A percentile compares a stretch with the other conserved stretches of the same genome.
These are phyloP conservation scores for Perkinsus chesapeaki DNA, from an alignment of 169 alveolate species.

Conservation along the genomic window DNA sequence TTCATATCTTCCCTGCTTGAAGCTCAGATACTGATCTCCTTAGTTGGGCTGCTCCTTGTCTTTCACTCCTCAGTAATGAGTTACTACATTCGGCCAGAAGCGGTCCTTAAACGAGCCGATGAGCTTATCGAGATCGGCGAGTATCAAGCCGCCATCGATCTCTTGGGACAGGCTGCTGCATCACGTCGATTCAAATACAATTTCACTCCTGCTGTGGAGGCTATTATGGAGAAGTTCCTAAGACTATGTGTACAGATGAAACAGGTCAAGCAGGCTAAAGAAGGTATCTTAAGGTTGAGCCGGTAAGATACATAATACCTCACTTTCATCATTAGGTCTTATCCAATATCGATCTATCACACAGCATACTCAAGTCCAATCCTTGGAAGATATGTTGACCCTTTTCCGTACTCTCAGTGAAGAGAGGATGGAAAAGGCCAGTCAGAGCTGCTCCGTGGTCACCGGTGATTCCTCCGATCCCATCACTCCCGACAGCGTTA, in stretches of 20 bases:
- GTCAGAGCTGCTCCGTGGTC: neutral
- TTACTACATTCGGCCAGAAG: neutral
- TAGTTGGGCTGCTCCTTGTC: neutral
- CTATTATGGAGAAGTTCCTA: neutral
- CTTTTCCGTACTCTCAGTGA: neutral
- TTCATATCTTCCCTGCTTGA: neutral
- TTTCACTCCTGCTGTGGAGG: neutral
- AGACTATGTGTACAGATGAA: neutral
- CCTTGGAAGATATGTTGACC: neutral
- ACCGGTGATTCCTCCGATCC: neutral
- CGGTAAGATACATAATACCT: neutral
- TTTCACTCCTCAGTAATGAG: neutral
- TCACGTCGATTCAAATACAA: neutral
- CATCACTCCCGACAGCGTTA: neutral
- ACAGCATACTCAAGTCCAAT: neutral
- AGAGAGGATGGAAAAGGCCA: neutral
- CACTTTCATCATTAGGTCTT: neutral
- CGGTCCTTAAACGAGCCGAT: neutral
- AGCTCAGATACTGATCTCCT: neutral
- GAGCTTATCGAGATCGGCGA: conserved; percentile 3
- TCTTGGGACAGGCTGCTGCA: neutral
- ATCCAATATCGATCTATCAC: neutral
- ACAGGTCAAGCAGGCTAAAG: neutral
- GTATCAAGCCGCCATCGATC: neutral
- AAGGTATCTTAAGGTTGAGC: neutral